Conservation (phyloP, 2,329 filamentous ascomycete genomes). For the Neonectria punicea region DNA sequence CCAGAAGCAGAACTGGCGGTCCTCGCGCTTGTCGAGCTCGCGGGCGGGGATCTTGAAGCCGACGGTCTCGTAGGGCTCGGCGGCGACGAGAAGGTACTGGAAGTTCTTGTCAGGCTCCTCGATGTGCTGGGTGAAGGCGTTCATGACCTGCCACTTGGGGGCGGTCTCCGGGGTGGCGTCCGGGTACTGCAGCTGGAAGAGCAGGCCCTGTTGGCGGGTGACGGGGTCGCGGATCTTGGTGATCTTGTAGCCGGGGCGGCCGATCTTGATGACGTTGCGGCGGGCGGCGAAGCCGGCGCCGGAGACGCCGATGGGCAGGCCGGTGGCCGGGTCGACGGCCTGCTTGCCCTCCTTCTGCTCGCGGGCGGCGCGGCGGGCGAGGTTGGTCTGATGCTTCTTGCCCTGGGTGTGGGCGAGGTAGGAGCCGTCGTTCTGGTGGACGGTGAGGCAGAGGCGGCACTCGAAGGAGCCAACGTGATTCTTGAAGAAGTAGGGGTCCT, state of each 20-base stretch:
- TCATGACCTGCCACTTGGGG: slow-evolving; percentile 96
- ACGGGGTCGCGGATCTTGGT: slow-evolving; percentile 93
- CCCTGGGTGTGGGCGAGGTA: slow-evolving; percentile 99
- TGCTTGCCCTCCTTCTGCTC: slow-evolving; percentile 89
- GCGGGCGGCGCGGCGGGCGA: slow-evolving; percentile 92
- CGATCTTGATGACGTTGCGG: slow-evolving; percentile 92
- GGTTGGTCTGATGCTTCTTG: slow-evolving; percentile 98
- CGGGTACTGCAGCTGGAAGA: slow-evolving; percentile 97
- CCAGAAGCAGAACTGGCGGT: slow-evolving; percentile 93
- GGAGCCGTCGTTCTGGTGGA: slow-evolving; percentile 98
- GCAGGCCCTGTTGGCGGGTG: slow-evolving; percentile 85
- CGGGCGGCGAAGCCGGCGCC: slow-evolving; percentile 71
- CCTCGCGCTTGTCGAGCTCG: slow-evolving; percentile 90
- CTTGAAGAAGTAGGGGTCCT: slow-evolving; percentile 99
- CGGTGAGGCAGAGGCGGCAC: slow-evolving; percentile 94
- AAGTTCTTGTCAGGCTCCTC: slow-evolving; percentile 95
- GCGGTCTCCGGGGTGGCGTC: slow-evolving; percentile 81
- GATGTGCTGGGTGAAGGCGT: slow-evolving; percentile 93
- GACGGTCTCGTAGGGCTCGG: slow-evolving; percentile 98
- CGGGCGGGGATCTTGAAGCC: slow-evolving; percentile 94
- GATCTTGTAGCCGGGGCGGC: slow-evolving; percentile 95
- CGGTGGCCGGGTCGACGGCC: slow-evolving; percentile 74
- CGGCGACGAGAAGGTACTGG: slow-evolving; percentile 94
- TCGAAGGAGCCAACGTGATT: slow-evolving; percentile 99
- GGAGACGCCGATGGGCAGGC: slow-evolving; percentile 78